Evolutionary conservation across 2,329 filamentous ascomycete genomes (phyloP).

Genomic region (Venturia carpophila): DNA sequence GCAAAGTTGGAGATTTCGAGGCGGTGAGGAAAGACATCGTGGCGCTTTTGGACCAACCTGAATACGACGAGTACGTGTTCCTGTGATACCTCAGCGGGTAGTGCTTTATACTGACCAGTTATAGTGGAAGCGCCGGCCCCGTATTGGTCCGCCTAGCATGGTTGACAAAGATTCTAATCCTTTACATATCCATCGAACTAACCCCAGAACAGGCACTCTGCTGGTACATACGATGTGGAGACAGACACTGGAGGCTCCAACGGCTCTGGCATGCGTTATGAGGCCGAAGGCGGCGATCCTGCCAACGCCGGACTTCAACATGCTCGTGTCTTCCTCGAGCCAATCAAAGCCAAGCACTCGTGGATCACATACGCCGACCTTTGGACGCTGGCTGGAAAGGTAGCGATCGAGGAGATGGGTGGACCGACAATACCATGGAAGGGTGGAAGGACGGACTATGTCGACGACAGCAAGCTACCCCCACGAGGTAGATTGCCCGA

Average conservation of each 20-base stretch:
- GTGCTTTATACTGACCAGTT: neutral
- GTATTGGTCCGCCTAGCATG: conserved; percentile 57
- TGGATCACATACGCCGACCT: conserved; percentile 61
- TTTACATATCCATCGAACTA: neutral
- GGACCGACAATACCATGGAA: conserved; percentile 51
- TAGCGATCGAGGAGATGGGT: conserved; percentile 53
- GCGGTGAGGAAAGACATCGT: conserved; percentile 49
- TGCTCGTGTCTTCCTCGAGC: conserved; percentile 56
- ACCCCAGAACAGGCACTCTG: conserved; percentile 38
- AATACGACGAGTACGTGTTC: conserved; percentile 46
- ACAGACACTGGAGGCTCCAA: conserved; percentile 57
- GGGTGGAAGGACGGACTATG: conserved; percentile 53
- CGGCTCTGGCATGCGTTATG: conserved; percentile 59
- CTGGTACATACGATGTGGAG: conserved; percentile 53
- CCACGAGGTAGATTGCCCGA: conserved; percentile 52
- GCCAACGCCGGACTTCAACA: conserved; percentile 58
- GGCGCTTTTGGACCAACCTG: conserved; percentile 50
- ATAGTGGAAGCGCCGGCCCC: conserved; percentile 50
- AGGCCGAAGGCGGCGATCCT: conserved; percentile 55
- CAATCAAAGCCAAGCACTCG: conserved; percentile 49
- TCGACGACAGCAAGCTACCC: conserved; percentile 53
- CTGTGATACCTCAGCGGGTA: neutral
- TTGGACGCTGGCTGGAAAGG: conserved; percentile 55
- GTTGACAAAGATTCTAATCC: conserved; percentile 31
- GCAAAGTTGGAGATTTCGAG: conserved; percentile 27